Evolutionary conservation across 768 basidiomycete genomes (phyloP).

Genomic region (Boletellus ananas): DNA sequence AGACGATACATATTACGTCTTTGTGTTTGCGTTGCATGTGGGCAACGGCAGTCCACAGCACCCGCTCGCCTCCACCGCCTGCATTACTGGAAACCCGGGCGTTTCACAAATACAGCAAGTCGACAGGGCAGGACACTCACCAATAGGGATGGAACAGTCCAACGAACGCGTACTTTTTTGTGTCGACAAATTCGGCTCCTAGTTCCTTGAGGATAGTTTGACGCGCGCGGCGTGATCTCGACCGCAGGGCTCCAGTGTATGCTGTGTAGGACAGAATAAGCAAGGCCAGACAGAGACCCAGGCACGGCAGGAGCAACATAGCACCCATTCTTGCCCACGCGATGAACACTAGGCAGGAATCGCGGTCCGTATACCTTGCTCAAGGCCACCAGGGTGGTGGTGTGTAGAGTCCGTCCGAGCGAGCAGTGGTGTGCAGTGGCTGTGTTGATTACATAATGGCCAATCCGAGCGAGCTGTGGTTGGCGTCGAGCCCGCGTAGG

Average conservation of each 20-base stretch:
- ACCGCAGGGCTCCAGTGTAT: slow-evolving; percentile 23
- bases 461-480: not conserved
- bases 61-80: slow-evolving; percentile 94
- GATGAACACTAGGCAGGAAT: not conserved
- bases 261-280: slow-evolving; percentile 19
- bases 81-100: slow-evolving; percentile 59
- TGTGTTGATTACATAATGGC: not conserved
- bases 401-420: no score
- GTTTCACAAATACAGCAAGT: not conserved
- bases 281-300: slow-evolving; percentile 7
- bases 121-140: slow-evolving; percentile 40
- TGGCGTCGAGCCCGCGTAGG: not conserved
- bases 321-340: slow-evolving; percentile 10
- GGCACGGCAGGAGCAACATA: slow-evolving; percentile 13
- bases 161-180: slow-evolving; percentile 40
- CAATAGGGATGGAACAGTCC: slow-evolving; percentile 98
- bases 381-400: no score
- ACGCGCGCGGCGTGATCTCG: slow-evolving; percentile 20
- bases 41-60: slow-evolving; percentile 88
- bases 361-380: not conserved
- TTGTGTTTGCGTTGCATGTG: slow-evolving; percentile 66
- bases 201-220: slow-evolving; percentile 20
- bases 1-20: slow-evolving; percentile 71
- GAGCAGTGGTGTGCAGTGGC: not conserved
- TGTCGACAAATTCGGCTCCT: not conserved